Evolutionary conservation across 192 early-diverging fungal genomes (phyloP), one percentile per base, ranked within the genome.

Genomic region (Backusella circina): DNA sequence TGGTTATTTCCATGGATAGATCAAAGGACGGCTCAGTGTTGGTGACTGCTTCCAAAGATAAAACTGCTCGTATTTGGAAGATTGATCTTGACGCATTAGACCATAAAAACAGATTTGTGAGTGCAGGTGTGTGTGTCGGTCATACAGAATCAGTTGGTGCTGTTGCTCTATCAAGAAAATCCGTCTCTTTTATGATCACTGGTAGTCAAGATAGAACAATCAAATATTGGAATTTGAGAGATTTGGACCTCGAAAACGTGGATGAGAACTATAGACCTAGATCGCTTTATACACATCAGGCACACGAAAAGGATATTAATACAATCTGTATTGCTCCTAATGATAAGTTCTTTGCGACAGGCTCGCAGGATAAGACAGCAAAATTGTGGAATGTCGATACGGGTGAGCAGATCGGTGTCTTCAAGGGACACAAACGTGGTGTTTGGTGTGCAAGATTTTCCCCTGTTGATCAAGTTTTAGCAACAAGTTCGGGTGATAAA

Each of bases 291-390:
- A 99, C 98, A 9, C 88, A 96, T 80, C 90, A 93, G 76, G 97
- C 97, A 0, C 98, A 99, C 82, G 96, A 97, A 30, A 97, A 95
- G 82, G 96, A 98, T 81, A 98, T 99, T 83, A 97, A 99, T 81
- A 88, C 95, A 1, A 90, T 99, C 32, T 87, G 90, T 44, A 84
- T 99, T 30, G 90, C 97, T 4, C 96, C 96, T 5, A 96, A 96
- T 83, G 94, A 97, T 84, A 89, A 89, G 65, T 75, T 96, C 4
- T 96, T 99, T 89, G 96, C 95, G 1, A 94, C 96, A 8, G 96
- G 92, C 30, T 95, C 95, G 38, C 94, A 96, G 75, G 98, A 99
- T 84, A 99, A 97, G 85, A 91, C 94, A 0, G 94, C 94, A 72
- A 98, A 97, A 82, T 75, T 98, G 9, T 99, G 95, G 95, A 91